phyloP scores from a whole-genome alignment of 805 yeast species.

The Pichia cephalocereana region DNA sequence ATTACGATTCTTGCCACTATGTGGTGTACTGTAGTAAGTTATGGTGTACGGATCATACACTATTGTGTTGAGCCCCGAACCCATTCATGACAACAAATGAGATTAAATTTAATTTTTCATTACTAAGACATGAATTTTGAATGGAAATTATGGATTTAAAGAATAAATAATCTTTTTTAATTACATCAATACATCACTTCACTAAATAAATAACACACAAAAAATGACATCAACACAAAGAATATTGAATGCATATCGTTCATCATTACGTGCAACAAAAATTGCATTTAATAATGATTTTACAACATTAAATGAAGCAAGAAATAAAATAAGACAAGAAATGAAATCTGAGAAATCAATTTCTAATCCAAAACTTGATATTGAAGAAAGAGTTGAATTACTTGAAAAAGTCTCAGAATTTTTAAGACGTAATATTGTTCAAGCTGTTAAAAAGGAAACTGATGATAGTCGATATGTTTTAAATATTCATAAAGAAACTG shows the following conservation, averaged over 20 bases:
- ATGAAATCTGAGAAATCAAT: slow-evolving; percentile 27
- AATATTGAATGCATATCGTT: slow-evolving; percentile 45
- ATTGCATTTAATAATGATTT: slow-evolving; percentile 48
- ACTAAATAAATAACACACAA: neutral
- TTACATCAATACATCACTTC: too few species aligned
- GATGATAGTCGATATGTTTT: slow-evolving; percentile 39
- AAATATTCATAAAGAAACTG: slow-evolving; percentile 73
- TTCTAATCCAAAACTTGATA: slow-evolving; percentile 39
- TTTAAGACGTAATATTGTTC: slow-evolving; percentile 72
- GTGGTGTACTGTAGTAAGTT: too few species aligned
- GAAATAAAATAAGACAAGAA: slow-evolving; percentile 49
- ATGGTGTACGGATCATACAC: too few species aligned
- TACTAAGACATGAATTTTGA: too few species aligned
- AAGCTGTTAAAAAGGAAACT: slow-evolving; percentile 44
- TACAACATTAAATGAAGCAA: slow-evolving; percentile 46
- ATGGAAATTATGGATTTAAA: too few species aligned
- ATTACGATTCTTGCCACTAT: too few species aligned
- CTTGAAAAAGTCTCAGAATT: slow-evolving; percentile 66
- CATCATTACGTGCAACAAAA: slow-evolving; percentile 56
- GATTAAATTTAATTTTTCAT: too few species aligned
- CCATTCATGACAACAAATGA: too few species aligned
- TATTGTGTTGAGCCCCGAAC: too few species aligned
- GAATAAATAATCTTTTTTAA: neutral
- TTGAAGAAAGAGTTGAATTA: slow-evolving; percentile 42
- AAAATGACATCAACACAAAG: slow-evolving; percentile 10